phyloP scores from a whole-genome alignment of 2,329 filamentous ascomycete species.

The Cercospora berteroae region DNA sequence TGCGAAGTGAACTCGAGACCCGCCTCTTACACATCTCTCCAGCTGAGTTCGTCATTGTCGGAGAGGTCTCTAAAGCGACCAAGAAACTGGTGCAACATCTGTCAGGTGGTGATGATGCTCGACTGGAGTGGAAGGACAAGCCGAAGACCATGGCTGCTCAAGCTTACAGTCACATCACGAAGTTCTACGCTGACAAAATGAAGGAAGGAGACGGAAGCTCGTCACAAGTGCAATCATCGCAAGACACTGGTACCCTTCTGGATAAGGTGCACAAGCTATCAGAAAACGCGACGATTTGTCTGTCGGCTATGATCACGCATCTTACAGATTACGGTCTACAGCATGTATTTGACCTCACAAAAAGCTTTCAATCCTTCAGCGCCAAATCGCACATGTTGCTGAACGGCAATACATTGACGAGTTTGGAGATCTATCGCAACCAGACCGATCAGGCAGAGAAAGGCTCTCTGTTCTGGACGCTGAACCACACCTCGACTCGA shows the following conservation, averaged over 20 bases:
- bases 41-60: constrained; percentile 91
- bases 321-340: constrained; percentile 88
- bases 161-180: constrained; percentile 82
- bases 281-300: constrained; percentile 81
- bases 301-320: constrained; percentile 95
- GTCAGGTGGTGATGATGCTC: constrained; percentile 81
- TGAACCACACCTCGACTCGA: constrained; percentile 86
- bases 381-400: constrained; percentile 92
- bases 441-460: constrained; percentile 81
- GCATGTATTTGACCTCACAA: constrained; percentile 93
- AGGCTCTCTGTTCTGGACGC: constrained; percentile 91
- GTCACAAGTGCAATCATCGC: constrained; percentile 46
- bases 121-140: constrained; percentile 75
- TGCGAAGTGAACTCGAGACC: constrained; percentile 94
- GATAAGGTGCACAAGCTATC: constrained; percentile 84
- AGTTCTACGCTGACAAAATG: constrained; percentile 87
- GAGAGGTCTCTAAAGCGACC: constrained; percentile 82
- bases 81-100: constrained; percentile 90
- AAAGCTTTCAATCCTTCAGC: constrained; percentile 95
- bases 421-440: constrained; percentile 93
- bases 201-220: constrained; percentile 48
- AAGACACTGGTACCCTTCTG: constrained; percentile 60
- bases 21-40: constrained; percentile 92
- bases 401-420: constrained; percentile 91
- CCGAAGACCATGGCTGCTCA: constrained; percentile 79